Percentiles rank a stretch among this genome's conserved stretches.
Conservation (phyloP, 1,284 basidiomycete species). For the Tylopilus sp. region DNA sequence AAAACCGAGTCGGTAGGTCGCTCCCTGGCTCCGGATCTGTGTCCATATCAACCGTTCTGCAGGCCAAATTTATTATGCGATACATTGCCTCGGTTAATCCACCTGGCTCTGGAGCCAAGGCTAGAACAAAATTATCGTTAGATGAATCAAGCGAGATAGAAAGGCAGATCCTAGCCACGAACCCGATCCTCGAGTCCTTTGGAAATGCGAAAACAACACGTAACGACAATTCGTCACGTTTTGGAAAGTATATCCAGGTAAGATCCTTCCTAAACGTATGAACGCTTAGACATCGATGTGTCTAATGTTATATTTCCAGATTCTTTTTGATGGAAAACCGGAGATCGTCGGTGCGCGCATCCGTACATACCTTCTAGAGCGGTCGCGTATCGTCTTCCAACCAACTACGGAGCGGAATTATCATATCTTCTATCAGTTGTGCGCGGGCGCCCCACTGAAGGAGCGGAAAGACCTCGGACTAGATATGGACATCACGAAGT, state of each 20-base stretch:
- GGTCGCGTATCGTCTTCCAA: constrained; percentile 96
- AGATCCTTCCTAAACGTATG: constrained; percentile 26
- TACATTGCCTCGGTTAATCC: constrained; percentile 98
- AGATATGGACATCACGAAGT: constrained; percentile 80
- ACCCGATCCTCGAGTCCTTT: constrained; percentile 98
- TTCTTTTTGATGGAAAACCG: constrained; percentile 91
- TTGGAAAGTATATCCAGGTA: constrained; percentile 99
- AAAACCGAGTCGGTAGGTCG: constrained; percentile 90
- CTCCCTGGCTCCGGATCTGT: constrained; percentile 1
- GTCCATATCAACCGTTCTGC: constrained; percentile 9
- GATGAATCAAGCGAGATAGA: constrained; percentile 93
- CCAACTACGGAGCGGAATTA: constrained; percentile 97
- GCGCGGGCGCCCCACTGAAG: constrained; percentile 91
- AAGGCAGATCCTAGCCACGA: constrained; percentile 94
- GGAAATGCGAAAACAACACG: constrained; percentile 99
- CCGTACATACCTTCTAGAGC: constrained; percentile 94
- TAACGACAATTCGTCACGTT: constrained; percentile 98
- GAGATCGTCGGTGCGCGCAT: constrained; percentile 98
- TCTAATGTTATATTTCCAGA: constrained; percentile 45
- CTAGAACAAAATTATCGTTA: constrained; percentile 63
- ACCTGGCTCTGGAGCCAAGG: constrained; percentile 58
- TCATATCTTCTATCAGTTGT: constrained; percentile 99
- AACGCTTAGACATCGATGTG: constrained; percentile 1
- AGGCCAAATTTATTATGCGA: constrained; percentile 99
- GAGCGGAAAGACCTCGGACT: constrained; percentile 94